Conservation (phyloP, 306 rosid species). For the Lathyrus aphaca region DNA sequence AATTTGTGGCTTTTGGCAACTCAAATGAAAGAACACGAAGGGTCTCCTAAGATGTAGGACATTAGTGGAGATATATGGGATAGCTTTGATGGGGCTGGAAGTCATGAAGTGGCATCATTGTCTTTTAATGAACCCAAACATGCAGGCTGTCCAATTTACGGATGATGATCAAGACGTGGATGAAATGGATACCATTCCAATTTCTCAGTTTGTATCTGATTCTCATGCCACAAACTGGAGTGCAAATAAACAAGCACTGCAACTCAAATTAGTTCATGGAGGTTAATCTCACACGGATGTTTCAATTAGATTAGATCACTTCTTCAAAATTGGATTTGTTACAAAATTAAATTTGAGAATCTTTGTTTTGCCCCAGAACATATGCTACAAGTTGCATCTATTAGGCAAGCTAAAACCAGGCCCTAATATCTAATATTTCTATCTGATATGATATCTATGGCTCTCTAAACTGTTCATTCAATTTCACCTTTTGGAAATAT, state of each 20-base stretch:
- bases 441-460: not conserved
- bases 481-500: slow-evolving; percentile 10
- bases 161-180: not conserved
- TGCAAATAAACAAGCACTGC: not conserved
- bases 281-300: slow-evolving; percentile 3
- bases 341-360: not conserved
- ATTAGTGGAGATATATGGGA: not conserved
- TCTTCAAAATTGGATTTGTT: not conserved
- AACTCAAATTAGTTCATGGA: slow-evolving; percentile 2
- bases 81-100: slow-evolving; percentile 2
- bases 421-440: slow-evolving; percentile 12
- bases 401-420: slow-evolving; percentile 7
- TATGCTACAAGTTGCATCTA: slow-evolving; percentile 12
- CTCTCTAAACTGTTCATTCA: not conserved
- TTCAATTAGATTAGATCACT: slow-evolving; percentile 1
- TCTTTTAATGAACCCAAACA: not conserved
- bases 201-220: not conserved
- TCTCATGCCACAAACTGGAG: not conserved
- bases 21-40: not conserved
- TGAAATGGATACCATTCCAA: slow-evolving; percentile 2
- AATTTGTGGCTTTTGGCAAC: not conserved
- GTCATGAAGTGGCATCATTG: slow-evolving; percentile 4
- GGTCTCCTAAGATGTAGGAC: not conserved
- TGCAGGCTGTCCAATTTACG: slow-evolving; percentile 4
- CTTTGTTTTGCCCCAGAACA: slow-evolving; percentile 14